These are phyloP conservation scores for Suillus spraguei DNA, from an alignment of 768 basidiomycete genomes.

Conservation along the genomic window DNA sequence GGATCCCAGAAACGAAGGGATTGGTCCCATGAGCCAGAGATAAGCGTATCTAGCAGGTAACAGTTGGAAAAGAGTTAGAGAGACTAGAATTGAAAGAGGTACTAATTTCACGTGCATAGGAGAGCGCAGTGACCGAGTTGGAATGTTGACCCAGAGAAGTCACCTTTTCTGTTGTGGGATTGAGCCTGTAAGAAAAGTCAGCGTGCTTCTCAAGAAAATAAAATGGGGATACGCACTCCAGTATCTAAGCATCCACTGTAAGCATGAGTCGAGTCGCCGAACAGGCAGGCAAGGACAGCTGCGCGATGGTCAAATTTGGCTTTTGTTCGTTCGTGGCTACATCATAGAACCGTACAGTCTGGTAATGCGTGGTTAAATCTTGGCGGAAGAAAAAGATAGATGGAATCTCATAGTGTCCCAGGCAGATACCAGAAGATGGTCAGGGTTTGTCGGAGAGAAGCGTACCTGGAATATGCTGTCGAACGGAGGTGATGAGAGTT, in stretches of 20 bases:
- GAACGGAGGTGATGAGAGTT: conserved; percentile 71
- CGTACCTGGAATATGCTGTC: conserved; percentile 82
- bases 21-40: conserved; percentile 93
- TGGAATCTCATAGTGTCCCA: conserved; percentile 75
- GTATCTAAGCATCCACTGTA: conserved; percentile 91
- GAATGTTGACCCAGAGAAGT: conserved; percentile 79
- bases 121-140: conserved; percentile 78
- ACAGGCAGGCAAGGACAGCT: conserved; percentile 83
- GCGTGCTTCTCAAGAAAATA: neutral
- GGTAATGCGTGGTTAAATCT: conserved; percentile 37
- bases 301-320: conserved; percentile 89
- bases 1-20: conserved; percentile 89
- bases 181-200: conserved; percentile 52
- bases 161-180: conserved; percentile 73
- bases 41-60: conserved; percentile 55
- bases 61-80: neutral
- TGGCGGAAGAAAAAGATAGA: conserved; percentile 29
- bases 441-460: conserved; percentile 80
- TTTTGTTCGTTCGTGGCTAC: conserved; percentile 61
- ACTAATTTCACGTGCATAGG: conserved; percentile 70
- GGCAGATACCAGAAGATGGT: conserved; percentile 79
- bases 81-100: conserved; percentile 25
- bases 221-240: conserved; percentile 51
- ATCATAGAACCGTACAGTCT: conserved; percentile 66
- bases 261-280: conserved; percentile 62